Evolutionary conservation across 2,329 filamentous ascomycete genomes (phyloP).

Genomic region (Ceratocystiopsis brevicomis): DNA sequence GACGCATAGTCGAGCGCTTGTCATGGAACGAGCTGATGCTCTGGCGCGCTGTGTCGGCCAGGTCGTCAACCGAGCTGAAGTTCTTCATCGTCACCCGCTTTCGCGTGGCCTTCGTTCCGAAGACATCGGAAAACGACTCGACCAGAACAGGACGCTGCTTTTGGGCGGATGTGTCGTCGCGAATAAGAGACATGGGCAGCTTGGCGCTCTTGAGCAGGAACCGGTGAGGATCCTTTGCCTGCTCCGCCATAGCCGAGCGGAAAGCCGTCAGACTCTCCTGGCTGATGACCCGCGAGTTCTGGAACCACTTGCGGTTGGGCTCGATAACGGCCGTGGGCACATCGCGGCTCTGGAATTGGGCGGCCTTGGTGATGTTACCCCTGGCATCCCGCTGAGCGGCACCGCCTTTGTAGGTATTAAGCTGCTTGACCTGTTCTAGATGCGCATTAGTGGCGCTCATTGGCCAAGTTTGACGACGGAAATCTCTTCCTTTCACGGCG

Average conservation of each 20-base stretch:
- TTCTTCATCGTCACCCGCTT: conserved; percentile 57
- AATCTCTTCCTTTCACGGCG: not conserved
- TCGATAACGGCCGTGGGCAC: conserved; percentile 72
- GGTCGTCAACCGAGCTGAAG: conserved; percentile 60
- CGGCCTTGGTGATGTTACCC: conserved; percentile 59
- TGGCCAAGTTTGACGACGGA: not conserved
- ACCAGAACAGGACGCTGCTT: conserved; percentile 41
- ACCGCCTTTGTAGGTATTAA: conserved; percentile 61
- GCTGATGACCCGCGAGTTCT: conserved; percentile 75
- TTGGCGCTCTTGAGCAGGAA: conserved; percentile 96
- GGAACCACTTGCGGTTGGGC: conserved; percentile 96
- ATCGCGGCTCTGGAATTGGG: conserved; percentile 46
- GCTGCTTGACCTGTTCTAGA: conserved; percentile 21
- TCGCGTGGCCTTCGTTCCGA: conserved; percentile 81
- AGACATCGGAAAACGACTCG: conserved; percentile 59
- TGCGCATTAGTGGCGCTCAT: not conserved
- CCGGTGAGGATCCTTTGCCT: conserved; percentile 75
- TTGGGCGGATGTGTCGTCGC: conserved; percentile 40
- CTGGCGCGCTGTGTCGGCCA: conserved; percentile 62
- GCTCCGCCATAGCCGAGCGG: conserved; percentile 78
- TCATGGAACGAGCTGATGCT: conserved; percentile 70
- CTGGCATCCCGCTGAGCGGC: conserved; percentile 63
- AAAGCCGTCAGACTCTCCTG: conserved; percentile 56
- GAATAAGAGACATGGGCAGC: conserved; percentile 84
- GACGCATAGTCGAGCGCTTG: conserved; percentile 40